Conservation (phyloP, 1,139 yeast species). For the Geotrichum europaeum region DNA sequence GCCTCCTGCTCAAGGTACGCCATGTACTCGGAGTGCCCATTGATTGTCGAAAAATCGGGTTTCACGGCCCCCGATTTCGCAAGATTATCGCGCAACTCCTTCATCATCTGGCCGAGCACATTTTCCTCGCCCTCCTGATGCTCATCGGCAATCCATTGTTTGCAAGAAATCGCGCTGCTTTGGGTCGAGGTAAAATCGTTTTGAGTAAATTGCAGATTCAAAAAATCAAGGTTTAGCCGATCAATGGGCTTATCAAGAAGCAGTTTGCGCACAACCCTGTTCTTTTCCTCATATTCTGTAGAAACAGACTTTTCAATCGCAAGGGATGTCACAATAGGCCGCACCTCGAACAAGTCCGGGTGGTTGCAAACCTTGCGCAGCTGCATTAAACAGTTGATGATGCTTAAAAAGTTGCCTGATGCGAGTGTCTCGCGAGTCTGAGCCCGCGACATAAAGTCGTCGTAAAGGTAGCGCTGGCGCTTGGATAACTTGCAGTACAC, state of each 20-base stretch:
- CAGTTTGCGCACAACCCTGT: constrained; percentile 42
- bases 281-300: constrained; percentile 44
- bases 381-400: constrained; percentile 97
- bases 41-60: constrained; percentile 47
- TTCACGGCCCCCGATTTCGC: constrained; percentile 29
- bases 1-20: constrained; percentile 47
- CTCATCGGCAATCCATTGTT: constrained; percentile 43
- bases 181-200: constrained; percentile 44
- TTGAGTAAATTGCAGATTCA: constrained; percentile 55
- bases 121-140: constrained; percentile 22
- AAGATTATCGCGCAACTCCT: constrained; percentile 11
- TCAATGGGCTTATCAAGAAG: constrained; percentile 26
- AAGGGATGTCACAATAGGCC: constrained; percentile 90
- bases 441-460: constrained; percentile 96
- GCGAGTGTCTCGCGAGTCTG: constrained; percentile 91
- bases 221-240: constrained; percentile 46
- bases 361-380: constrained; percentile 95
- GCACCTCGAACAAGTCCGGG: constrained; percentile 92
- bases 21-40: constrained; percentile 54
- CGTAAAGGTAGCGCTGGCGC: constrained; percentile 85
- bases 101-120: constrained; percentile 33
- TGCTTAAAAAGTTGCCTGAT: constrained; percentile 90
- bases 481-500: constrained; percentile 88
- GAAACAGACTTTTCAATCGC: constrained; percentile 64
- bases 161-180: constrained; percentile 45